A percentile compares a stretch with the other conserved stretches of the same genome.
These are phyloP conservation scores for Forsythia viridissima DNA, from an alignment of 257 asterid genomes.

Conservation along the genomic window DNA sequence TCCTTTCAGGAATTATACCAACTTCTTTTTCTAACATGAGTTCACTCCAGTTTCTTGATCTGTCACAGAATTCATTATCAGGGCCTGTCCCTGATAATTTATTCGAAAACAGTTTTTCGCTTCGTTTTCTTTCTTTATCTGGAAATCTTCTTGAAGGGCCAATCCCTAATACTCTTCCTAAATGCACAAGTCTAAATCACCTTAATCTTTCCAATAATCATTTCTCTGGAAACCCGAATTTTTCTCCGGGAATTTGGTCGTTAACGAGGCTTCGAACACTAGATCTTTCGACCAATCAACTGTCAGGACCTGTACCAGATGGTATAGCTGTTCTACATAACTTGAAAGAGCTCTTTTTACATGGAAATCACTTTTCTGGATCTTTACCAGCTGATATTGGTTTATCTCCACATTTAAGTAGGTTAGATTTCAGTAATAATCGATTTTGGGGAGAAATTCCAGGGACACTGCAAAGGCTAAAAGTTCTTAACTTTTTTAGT, in stretches of 20 bases:
- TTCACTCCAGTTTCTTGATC: constrained; percentile 70
- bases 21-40: constrained; percentile 35
- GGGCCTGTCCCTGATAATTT: constrained; percentile 57
- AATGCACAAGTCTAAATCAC: constrained; percentile 58
- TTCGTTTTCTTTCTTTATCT: constrained; percentile 59
- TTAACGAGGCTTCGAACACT: constrained; percentile 65
- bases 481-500: constrained; percentile 38
- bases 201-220: constrained; percentile 63
- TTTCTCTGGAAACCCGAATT: constrained; percentile 65
- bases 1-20: constrained; percentile 60
- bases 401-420: constrained; percentile 60
- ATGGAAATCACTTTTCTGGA: constrained; percentile 67
- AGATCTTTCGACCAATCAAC: constrained; percentile 67
- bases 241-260: constrained; percentile 46
- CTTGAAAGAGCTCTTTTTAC: constrained; percentile 60
- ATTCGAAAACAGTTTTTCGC: constrained; percentile 43
- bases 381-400: constrained; percentile 72
- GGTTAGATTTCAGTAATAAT: constrained; percentile 58
- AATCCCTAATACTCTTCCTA: constrained; percentile 45
- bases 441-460: constrained; percentile 55
- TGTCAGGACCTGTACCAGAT: constrained; percentile 56
- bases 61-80: constrained; percentile 61
- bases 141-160: constrained; percentile 64
- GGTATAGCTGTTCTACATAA: constrained; percentile 58
- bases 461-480: constrained; percentile 51